Evolutionary conservation across 768 basidiomycete genomes (phyloP).

Genomic region (Kondoa subrosea): DNA sequence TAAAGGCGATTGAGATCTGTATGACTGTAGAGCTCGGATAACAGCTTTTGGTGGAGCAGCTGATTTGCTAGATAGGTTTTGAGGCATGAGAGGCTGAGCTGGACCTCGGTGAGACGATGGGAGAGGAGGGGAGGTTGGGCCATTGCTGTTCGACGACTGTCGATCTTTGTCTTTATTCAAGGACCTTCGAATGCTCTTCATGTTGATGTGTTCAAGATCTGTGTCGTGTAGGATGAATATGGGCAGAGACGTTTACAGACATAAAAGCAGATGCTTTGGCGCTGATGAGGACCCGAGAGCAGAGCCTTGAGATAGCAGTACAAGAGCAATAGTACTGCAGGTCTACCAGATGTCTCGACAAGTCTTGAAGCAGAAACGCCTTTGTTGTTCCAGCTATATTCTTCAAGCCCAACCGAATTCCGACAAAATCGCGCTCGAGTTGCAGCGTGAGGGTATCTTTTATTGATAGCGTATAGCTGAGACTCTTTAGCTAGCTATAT

Average conservation of each 20-base stretch:
- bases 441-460: too few species aligned
- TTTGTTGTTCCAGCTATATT: too few species aligned
- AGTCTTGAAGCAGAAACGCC: too few species aligned
- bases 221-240: background rate
- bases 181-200: background rate
- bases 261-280: too few species aligned
- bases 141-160: background rate
- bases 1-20: slow-evolving; percentile 53
- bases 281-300: too few species aligned
- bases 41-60: slow-evolving; percentile 77
- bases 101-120: background rate
- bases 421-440: too few species aligned
- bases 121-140: slow-evolving; percentile 10
- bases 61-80: background rate
- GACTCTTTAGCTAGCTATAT: too few species aligned
- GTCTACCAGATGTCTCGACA: too few species aligned
- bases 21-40: slow-evolving; percentile 59
- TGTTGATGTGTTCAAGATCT: background rate
- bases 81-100: background rate
- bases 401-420: too few species aligned
- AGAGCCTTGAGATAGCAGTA: too few species aligned
- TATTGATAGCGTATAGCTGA: too few species aligned
- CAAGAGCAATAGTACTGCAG: too few species aligned
- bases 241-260: background rate
- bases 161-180: background rate